Evolutionary conservation across 176 grass and related monocot species (phyloP).

Genomic region (Lolium multiflorum): DNA sequence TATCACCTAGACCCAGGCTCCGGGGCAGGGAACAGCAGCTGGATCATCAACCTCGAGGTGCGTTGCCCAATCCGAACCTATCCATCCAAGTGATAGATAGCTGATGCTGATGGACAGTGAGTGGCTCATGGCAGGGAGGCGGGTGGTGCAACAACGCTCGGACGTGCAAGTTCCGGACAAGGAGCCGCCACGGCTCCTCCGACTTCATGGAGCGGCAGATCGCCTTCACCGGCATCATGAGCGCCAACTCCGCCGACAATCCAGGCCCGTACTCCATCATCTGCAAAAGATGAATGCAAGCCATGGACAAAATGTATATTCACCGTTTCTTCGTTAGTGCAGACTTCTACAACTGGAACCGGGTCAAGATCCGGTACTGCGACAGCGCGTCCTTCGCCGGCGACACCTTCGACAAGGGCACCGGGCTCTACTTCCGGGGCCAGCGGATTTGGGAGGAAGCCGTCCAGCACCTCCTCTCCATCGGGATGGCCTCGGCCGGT

Average conservation of each 20-base stretch:
- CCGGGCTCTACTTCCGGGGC: slow-evolving; percentile 68
- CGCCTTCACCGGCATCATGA: slow-evolving; percentile 74
- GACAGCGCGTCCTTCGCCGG: slow-evolving; percentile 85
- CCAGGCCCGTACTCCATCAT: slow-evolving; percentile 42
- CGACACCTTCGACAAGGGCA: slow-evolving; percentile 67
- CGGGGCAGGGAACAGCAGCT: slow-evolving; percentile 64
- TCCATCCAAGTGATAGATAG: neutral
- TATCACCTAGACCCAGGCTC: slow-evolving; percentile 71
- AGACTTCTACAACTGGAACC: slow-evolving; percentile 99
- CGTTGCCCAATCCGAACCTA: neutral
- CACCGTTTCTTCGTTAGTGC: neutral
- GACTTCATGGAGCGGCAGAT: slow-evolving; percentile 67
- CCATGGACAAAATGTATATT: neutral
- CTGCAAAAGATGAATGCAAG: neutral
- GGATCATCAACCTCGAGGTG: slow-evolving; percentile 86
- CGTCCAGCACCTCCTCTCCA: slow-evolving; percentile 73
- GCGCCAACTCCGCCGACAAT: slow-evolving; percentile 62
- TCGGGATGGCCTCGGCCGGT: slow-evolving; percentile 64
- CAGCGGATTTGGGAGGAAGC: slow-evolving; percentile 78
- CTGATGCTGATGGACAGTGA: neutral
- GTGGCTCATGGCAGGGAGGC: slow-evolving; percentile 52
- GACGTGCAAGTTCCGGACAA: slow-evolving; percentile 61
- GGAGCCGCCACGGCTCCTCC: slow-evolving; percentile 66
- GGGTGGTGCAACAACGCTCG: slow-evolving; percentile 81
- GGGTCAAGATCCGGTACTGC: slow-evolving; percentile 84